phyloP scores from a whole-genome alignment of 805 yeast genomes.

The Myxozyma kluyveri region DNA sequence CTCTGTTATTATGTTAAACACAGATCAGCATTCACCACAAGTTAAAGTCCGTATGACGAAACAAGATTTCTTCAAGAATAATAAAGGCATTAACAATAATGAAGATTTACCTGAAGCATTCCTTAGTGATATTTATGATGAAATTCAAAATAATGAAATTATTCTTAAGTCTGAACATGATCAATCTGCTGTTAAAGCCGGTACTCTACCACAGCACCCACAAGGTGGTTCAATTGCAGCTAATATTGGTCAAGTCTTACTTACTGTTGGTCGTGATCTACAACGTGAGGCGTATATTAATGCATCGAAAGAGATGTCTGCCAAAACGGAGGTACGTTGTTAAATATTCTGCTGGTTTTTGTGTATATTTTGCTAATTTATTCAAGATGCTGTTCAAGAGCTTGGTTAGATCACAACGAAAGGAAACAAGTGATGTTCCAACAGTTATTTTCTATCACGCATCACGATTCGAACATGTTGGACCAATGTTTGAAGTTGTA shows the following conservation, averaged over 20 bases:
- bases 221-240: conserved; percentile 35
- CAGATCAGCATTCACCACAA: conserved; percentile 90
- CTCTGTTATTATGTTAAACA: conserved; percentile 89
- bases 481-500: conserved; percentile 84
- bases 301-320: conserved; percentile 88
- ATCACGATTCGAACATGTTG: conserved; percentile 82
- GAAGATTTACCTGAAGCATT: conserved; percentile 74
- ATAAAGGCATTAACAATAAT: conserved; percentile 90
- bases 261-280: conserved; percentile 58
- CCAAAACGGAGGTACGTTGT: conserved; percentile 70
- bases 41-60: conserved; percentile 85
- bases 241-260: conserved; percentile 42
- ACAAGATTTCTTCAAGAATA: conserved; percentile 82
- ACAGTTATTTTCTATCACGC: conserved; percentile 70
- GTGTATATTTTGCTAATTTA: not conserved
- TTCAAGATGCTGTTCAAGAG: conserved; percentile 18
- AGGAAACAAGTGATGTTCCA: conserved; percentile 35
- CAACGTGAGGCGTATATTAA: conserved; percentile 82
- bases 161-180: conserved; percentile 91
- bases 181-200: conserved; percentile 77
- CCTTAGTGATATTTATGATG: conserved; percentile 66
- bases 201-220: conserved; percentile 41
- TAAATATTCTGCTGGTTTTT: too few relatives aligned
- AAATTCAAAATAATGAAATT: conserved; percentile 81
- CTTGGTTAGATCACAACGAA: conserved; percentile 23